These are phyloP conservation scores for Trametes coccinea DNA, from an alignment of 768 basidiomycete species.

Conservation along the genomic window DNA sequence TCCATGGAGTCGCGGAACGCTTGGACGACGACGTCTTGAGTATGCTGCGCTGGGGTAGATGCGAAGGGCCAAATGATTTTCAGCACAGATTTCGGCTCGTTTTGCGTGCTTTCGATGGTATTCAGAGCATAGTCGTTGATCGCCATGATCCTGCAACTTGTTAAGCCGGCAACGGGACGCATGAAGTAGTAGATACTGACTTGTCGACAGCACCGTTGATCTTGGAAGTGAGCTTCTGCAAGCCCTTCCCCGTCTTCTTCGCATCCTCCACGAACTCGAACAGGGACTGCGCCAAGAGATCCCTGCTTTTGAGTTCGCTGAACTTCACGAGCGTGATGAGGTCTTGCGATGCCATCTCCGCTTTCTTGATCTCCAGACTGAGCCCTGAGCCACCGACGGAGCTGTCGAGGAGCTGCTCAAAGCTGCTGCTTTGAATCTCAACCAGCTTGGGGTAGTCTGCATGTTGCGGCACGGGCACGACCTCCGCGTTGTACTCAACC, in stretches of 20 bases:
- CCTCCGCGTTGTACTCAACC: background rate
- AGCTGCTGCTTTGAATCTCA: slow-evolving; percentile 58
- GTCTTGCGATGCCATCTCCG: slow-evolving; percentile 76
- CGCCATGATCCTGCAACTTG: slow-evolving; percentile 61
- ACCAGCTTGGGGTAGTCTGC: slow-evolving; percentile 65
- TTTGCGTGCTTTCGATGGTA: slow-evolving; percentile 45
- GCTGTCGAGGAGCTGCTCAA: slow-evolving; percentile 63
- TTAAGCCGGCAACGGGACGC: background rate
- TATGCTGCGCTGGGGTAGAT: slow-evolving; percentile 29
- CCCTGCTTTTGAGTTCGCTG: slow-evolving; percentile 62
- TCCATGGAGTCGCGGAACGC: slow-evolving; percentile 68
- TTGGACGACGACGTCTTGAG: slow-evolving; percentile 47
- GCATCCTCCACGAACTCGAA: slow-evolving; percentile 60
- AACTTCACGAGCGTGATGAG: slow-evolving; percentile 60
- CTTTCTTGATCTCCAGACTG: slow-evolving; percentile 69
- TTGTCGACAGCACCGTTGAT: slow-evolving; percentile 75
- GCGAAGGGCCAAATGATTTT: slow-evolving; percentile 34
- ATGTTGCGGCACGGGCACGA: slow-evolving; percentile 36
- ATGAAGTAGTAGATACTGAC: slow-evolving; percentile 39
- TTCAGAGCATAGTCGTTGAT: slow-evolving; percentile 71
- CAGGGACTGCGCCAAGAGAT: slow-evolving; percentile 54
- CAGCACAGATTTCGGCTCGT: slow-evolving; percentile 31
- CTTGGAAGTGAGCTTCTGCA: slow-evolving; percentile 64
- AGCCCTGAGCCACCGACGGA: slow-evolving; percentile 58
- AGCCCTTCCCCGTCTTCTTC: slow-evolving; percentile 54